Evolutionary conservation across 2,329 filamentous ascomycete species (phyloP).

Genomic region (Exophiala viscosa): DNA sequence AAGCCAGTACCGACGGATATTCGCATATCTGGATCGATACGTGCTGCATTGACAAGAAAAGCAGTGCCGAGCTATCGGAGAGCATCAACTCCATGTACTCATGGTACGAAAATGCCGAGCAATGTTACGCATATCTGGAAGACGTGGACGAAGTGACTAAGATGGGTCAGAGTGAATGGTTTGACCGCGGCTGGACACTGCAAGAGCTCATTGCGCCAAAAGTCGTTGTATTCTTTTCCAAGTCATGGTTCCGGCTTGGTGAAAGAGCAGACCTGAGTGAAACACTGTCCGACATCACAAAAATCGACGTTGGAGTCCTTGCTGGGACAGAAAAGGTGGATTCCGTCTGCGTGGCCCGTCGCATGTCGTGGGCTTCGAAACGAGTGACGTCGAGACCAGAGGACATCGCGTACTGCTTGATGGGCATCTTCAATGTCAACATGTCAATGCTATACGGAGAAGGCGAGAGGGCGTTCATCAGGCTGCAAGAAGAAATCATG

Average conservation of each 20-base stretch:
- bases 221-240: slow-evolving; percentile 12
- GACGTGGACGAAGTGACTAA: not conserved
- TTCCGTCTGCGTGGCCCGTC: not conserved
- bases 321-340: too few relatives aligned
- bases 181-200: slow-evolving; percentile 25
- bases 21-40: slow-evolving; percentile 24
- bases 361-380: not conserved
- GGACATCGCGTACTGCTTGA: slow-evolving; percentile 31
- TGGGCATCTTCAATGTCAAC: slow-evolving; percentile 32
- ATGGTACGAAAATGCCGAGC: slow-evolving; percentile 22
- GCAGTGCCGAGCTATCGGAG: slow-evolving; percentile 25
- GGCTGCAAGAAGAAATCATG: slow-evolving; percentile 25
- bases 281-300: not conserved
- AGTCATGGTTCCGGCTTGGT: not conserved
- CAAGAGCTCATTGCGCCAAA: slow-evolving; percentile 27
- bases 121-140: slow-evolving; percentile 16
- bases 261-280: not conserved
- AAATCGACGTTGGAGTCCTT: not conserved
- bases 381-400: slow-evolving; percentile 15
- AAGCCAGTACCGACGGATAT: not conserved
- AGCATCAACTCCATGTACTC: slow-evolving; percentile 25
- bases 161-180: slow-evolving; percentile 13
- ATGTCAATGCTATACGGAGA: slow-evolving; percentile 33
- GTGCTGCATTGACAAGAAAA: slow-evolving; percentile 28
- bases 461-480: slow-evolving; percentile 24